phyloP scores from a whole-genome alignment of 2,329 filamentous ascomycete genomes.

The Aspergillus vadensis region DNA sequence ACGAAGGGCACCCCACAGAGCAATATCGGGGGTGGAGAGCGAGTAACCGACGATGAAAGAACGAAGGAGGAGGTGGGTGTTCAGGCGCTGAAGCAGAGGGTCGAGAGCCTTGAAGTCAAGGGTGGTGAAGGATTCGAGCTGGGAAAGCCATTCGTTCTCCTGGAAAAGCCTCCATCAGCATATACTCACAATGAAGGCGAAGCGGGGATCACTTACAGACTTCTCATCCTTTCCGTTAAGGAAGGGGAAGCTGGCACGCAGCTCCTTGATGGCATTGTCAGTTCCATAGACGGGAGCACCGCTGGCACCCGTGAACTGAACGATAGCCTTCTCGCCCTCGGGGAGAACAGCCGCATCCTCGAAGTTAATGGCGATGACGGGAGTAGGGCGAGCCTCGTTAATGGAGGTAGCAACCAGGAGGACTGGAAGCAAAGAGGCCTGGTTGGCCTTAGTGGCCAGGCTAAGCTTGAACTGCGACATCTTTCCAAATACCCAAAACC shows the following conservation, averaged over 20 bases:
- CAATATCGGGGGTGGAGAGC: conserved; percentile 74
- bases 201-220: conserved; percentile 28
- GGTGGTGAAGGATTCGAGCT: conserved; percentile 54
- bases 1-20: conserved; percentile 80
- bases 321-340: conserved; percentile 38
- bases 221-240: conserved; percentile 41
- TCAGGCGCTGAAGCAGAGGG: conserved; percentile 71
- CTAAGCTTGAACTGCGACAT: conserved; percentile 40
- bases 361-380: conserved; percentile 40
- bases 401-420: conserved; percentile 44
- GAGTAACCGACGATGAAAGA: conserved; percentile 83
- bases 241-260: conserved; percentile 39
- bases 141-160: conserved; percentile 59
- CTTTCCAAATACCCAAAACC: conserved; percentile 4
- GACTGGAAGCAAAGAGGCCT: conserved; percentile 44
- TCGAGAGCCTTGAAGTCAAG: conserved; percentile 83
- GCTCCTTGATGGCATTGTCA: conserved; percentile 35
- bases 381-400: conserved; percentile 40
- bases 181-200: not conserved
- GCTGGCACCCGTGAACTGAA: conserved; percentile 34
- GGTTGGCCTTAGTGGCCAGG: conserved; percentile 44
- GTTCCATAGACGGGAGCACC: conserved; percentile 36
- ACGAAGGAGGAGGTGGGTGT: conserved; percentile 83
- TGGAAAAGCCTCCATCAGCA: conserved; percentile 17
- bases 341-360: conserved; percentile 40